A percentile compares a stretch with the other conserved stretches of the same genome.
Evolutionary conservation across 352 stramenopile genomes (phyloP).

Genomic region (Pythium brachiatum): DNA sequence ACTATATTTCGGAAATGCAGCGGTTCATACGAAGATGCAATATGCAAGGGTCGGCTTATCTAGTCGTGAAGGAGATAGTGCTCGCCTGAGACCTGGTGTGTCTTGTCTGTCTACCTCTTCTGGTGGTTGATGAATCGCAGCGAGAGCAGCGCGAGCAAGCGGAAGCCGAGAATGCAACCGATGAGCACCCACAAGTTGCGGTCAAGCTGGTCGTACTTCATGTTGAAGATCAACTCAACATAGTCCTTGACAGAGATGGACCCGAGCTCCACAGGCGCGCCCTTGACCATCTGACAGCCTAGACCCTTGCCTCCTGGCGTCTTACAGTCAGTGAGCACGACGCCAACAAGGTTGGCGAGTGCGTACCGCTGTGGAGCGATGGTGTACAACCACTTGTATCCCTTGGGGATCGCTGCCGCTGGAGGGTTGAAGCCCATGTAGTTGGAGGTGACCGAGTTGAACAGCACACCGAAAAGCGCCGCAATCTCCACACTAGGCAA

Average conservation of each 20-base stretch:
- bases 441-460: slow-evolving; percentile 36
- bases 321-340: slow-evolving; percentile 18
- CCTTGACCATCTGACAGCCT: slow-evolving; percentile 23
- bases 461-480: slow-evolving; percentile 19
- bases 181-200: slow-evolving; percentile 22
- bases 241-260: slow-evolving; percentile 33
- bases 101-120: slow-evolving; percentile 31
- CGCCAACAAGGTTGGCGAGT: slow-evolving; percentile 9
- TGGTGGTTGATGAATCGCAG: slow-evolving; percentile 58
- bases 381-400: slow-evolving; percentile 31
- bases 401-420: slow-evolving; percentile 23
- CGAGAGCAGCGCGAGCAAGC: slow-evolving; percentile 39
- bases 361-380: slow-evolving; percentile 26
- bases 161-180: slow-evolving; percentile 34
- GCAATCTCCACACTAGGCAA: slow-evolving; percentile 25
- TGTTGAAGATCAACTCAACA: slow-evolving; percentile 27
- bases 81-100: no score
- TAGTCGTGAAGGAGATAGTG: no score
- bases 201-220: slow-evolving; percentile 28
- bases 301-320: slow-evolving; percentile 9
- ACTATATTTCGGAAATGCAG: no score
- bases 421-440: slow-evolving; percentile 34
- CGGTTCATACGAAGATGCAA: background rate
- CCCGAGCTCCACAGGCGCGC: slow-evolving; percentile 18
- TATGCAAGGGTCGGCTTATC: no score